Conservation (phyloP, 208 protist species). For the Balamuthia mandrillaris region DNA sequence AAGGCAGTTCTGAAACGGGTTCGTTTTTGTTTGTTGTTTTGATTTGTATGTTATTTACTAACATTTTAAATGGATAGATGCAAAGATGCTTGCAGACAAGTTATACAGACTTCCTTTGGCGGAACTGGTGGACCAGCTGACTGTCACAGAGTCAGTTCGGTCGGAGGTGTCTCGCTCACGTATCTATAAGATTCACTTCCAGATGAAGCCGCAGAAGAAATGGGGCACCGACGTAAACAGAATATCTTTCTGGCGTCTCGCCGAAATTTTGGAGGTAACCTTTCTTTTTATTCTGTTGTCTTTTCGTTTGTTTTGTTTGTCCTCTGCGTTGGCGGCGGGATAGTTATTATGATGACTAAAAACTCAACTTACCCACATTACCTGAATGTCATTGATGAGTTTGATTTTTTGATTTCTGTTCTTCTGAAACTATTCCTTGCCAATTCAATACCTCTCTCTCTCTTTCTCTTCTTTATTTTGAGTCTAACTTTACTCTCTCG, state of each 20-base stretch:
- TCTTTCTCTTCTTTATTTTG: no score
- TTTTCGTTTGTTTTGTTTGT: no score
- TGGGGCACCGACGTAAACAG: background rate
- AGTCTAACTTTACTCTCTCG: no score
- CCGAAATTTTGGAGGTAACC: background rate
- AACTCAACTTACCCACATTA: no score
- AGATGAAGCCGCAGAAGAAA: slow-evolving; percentile 35
- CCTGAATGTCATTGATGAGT: no score
- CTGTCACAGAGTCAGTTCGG: slow-evolving; percentile 34
- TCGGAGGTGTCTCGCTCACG: background rate
- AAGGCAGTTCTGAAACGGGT: background rate
- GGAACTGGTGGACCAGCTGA: slow-evolving; percentile 49
- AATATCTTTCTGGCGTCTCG: background rate
- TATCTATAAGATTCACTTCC: slow-evolving; percentile 42
- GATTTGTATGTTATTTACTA: background rate
- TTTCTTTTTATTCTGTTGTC: no score
- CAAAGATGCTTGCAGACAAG: slow-evolving; percentile 42
- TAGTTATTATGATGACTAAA: no score
- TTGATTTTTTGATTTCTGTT: no score
- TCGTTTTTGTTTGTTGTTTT: background rate
- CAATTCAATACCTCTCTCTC: no score
- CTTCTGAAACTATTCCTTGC: no score
- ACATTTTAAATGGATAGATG: background rate
- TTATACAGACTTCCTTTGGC: slow-evolving; percentile 44
- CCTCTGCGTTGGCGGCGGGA: no score